Percentiles rank a stretch among this genome's conserved stretches.
phyloP scores from a whole-genome alignment of 1,284 basidiomycete genomes.

The Uromyces viciae-fabae region DNA sequence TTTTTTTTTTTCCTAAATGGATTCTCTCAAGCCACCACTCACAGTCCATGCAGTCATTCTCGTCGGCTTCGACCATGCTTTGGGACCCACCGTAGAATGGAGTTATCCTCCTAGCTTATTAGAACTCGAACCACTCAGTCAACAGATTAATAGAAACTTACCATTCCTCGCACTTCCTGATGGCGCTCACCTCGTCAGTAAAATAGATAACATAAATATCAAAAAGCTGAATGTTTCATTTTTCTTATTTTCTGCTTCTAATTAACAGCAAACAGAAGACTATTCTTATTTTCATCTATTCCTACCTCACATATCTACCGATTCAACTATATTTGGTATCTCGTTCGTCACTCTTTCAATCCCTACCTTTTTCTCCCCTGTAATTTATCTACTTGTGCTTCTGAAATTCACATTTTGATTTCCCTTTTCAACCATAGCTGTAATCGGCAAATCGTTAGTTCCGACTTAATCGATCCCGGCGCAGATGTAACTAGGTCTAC shows the following conservation, averaged over 20 bases:
- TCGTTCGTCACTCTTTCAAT: conserved; percentile 64
- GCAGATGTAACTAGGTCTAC: conserved; percentile 88
- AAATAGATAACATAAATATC: background rate
- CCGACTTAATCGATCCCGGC: conserved; percentile 73
- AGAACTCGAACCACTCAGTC: conserved; percentile 64
- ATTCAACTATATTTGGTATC: conserved; percentile 80
- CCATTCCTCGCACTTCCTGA: conserved; percentile 98
- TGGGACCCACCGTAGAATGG: conserved; percentile 86
- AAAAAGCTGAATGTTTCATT: background rate
- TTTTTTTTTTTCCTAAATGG: background rate
- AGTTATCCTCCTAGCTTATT: conserved; percentile 63
- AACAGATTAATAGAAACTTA: conserved; percentile 69
- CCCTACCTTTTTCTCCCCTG: background rate
- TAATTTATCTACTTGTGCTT: conserved; percentile 13
- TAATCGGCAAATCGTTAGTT: conserved; percentile 87
- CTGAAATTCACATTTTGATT: conserved; percentile 50
- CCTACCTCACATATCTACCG: conserved; percentile 51
- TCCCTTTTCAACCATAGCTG: conserved; percentile 61
- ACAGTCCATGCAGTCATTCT: conserved; percentile 47
- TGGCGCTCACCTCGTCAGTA: conserved; percentile 80
- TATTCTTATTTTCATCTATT: conserved; percentile 91
- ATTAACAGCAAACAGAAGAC: conserved; percentile 75
- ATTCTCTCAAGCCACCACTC: conserved; percentile 25
- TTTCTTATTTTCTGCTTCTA: background rate
- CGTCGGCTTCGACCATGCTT: conserved; percentile 55